Conservation (phyloP, 352 stramenopile genomes). For the Phytopythium cucurbitacearum region DNA sequence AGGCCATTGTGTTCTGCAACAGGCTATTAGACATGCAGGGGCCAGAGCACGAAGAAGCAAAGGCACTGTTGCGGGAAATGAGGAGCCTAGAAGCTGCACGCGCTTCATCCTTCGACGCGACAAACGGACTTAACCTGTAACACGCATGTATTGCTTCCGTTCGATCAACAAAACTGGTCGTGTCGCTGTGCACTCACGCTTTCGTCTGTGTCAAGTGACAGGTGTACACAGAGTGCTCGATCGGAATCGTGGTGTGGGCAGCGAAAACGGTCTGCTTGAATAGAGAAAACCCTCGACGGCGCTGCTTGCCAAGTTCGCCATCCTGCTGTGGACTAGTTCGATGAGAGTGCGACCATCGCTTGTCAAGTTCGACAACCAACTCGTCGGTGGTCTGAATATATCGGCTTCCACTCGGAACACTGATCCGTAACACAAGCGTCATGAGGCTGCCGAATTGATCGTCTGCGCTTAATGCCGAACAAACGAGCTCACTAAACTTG, state of each 20-base stretch:
- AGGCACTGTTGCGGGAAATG: slow-evolving; percentile 74
- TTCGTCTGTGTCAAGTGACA: too few species aligned
- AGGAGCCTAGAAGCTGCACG: slow-evolving; percentile 49
- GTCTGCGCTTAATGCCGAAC: not conserved
- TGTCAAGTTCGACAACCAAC: too few species aligned
- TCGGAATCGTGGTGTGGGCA: too few species aligned
- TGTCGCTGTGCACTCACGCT: too few species aligned
- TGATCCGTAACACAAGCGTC: not conserved
- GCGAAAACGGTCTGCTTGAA: too few species aligned
- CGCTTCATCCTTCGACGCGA: slow-evolving; percentile 7
- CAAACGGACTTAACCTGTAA: not conserved
- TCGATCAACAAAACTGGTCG: too few species aligned
- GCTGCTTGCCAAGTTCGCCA: too few species aligned
- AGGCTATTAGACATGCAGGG: slow-evolving; percentile 72
- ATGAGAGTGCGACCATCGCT: too few species aligned
- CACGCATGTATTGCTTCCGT: not conserved
- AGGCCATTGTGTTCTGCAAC: slow-evolving; percentile 72
- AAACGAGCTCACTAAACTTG: not conserved
- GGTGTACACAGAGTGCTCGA: too few species aligned
- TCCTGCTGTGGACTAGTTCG: too few species aligned
- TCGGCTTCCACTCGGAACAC: not conserved
- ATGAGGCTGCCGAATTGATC: not conserved
- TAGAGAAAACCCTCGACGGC: too few species aligned
- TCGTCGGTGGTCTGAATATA: not conserved
- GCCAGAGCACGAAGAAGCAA: slow-evolving; percentile 80